Conservation (phyloP, 345 rosid genomes). For the Eucalyptus marginata region DNA sequence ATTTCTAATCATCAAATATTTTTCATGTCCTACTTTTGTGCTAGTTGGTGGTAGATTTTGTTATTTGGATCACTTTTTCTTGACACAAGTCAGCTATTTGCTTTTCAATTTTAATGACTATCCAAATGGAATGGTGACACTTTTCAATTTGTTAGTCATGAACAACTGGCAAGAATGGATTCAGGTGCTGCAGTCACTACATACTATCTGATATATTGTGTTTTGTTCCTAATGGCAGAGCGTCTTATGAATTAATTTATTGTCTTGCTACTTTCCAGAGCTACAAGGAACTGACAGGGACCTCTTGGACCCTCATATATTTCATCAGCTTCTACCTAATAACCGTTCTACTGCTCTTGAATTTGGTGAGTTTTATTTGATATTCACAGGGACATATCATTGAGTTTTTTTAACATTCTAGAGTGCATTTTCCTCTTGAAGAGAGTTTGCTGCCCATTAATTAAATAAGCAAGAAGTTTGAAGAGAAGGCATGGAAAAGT, state of each 20-base stretch:
- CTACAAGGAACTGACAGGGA: conserved; percentile 77
- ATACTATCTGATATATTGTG: not conserved
- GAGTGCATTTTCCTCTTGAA: not conserved
- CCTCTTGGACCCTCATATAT: conserved; percentile 62
- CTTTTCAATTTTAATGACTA: conserved; percentile 93
- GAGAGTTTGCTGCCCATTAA: not conserved
- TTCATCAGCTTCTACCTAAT: conserved; percentile 90
- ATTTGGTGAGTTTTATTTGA: conserved; percentile 53
- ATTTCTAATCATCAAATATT: not conserved
- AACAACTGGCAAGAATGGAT: conserved; percentile 93
- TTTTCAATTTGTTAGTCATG: conserved; percentile 87
- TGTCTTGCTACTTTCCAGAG: conserved; percentile 30
- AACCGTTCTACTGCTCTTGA: conserved; percentile 70
- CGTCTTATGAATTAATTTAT: not conserved
- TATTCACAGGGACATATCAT: not conserved
- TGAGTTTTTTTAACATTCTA: not conserved
- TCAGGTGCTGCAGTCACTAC: conserved; percentile 41
- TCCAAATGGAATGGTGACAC: conserved; percentile 98
- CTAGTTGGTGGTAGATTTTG: not conserved
- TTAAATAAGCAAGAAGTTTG: not conserved
- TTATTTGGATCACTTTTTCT: conserved; percentile 3
- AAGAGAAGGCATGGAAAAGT: not conserved
- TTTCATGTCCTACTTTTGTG: not conserved
- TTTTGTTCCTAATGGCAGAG: not conserved
- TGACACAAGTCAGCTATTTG: conserved; percentile 54